phyloP scores from a whole-genome alignment of 306 rosid species.

The Ziziphus jujuba region DNA sequence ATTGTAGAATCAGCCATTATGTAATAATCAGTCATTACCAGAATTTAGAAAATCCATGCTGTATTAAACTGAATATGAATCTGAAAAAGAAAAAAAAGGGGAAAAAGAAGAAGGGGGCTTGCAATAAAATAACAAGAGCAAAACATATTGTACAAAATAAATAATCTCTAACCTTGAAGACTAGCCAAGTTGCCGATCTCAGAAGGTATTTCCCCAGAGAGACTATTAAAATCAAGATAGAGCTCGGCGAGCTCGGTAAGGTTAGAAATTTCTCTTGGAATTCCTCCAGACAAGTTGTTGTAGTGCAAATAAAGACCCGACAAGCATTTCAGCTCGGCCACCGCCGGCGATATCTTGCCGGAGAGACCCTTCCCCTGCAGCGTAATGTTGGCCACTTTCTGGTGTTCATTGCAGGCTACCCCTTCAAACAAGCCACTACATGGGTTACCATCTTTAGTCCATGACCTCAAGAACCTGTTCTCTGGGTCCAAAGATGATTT shows the following conservation, averaged over 20 bases:
- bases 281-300: constrained; percentile 77
- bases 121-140: too few species aligned
- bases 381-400: constrained; percentile 76
- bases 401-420: constrained; percentile 69
- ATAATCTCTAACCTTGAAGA: constrained; percentile 71
- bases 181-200: constrained; percentile 61
- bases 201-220: constrained; percentile 70
- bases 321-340: constrained; percentile 71
- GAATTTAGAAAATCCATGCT: too few species aligned
- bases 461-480: constrained; percentile 59
- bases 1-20: too few species aligned
- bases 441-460: constrained; percentile 74
- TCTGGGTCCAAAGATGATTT: constrained; percentile 84
- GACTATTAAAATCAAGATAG: constrained; percentile 74
- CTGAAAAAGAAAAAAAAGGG: too few species aligned
- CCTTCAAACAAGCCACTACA: constrained; percentile 77
- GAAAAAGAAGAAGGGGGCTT: too few species aligned
- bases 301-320: constrained; percentile 84
- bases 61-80: too few species aligned
- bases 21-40: too few species aligned
- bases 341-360: constrained; percentile 70
- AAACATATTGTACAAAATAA: too few species aligned
- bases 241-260: constrained; percentile 76
- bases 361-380: constrained; percentile 89
- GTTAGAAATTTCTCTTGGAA: constrained; percentile 69